Conservation (phyloP, 495 filamentous ascomycete genomes). For the Gamarada debralockiae region DNA sequence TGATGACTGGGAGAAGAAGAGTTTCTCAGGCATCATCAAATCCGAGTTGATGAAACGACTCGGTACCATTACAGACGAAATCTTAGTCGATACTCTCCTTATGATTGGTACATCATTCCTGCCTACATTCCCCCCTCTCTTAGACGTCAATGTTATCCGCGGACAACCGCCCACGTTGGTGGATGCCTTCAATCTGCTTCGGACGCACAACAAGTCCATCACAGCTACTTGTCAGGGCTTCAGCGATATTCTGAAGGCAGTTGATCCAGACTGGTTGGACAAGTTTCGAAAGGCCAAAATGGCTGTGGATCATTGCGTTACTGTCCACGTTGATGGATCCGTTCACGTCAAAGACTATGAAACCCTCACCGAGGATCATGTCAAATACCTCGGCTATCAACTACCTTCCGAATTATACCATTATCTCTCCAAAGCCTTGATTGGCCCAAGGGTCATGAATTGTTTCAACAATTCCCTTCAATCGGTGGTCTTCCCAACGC, state of each 20-base stretch:
- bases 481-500: slow-evolving; percentile 67
- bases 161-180: slow-evolving; percentile 52
- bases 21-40: slow-evolving; percentile 69
- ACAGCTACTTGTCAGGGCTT: slow-evolving; percentile 63
- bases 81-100: slow-evolving; percentile 79
- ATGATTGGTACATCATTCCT: slow-evolving; percentile 82
- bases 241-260: slow-evolving; percentile 64
- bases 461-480: slow-evolving; percentile 76
- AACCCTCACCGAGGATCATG: slow-evolving; percentile 70
- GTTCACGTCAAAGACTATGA: slow-evolving; percentile 68
- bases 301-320: slow-evolving; percentile 68
- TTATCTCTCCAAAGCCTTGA: slow-evolving; percentile 80
- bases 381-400: slow-evolving; percentile 84
- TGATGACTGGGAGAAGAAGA: slow-evolving; percentile 56
- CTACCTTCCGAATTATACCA: slow-evolving; percentile 89
- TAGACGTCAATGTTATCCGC: slow-evolving; percentile 43
- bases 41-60: slow-evolving; percentile 65
- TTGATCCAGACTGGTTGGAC: slow-evolving; percentile 73
- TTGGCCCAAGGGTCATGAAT: slow-evolving; percentile 75
- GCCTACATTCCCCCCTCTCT: slow-evolving; percentile 69
- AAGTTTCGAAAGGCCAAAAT: slow-evolving; percentile 80
- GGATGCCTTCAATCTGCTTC: slow-evolving; percentile 69
- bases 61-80: slow-evolving; percentile 55
- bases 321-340: slow-evolving; percentile 71
- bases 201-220: slow-evolving; percentile 58